Evolutionary conservation across 148 eudicot genomes (phyloP), one percentile per base, ranked within the genome.

Genomic region (Rhododendron kiyosumense): DNA sequence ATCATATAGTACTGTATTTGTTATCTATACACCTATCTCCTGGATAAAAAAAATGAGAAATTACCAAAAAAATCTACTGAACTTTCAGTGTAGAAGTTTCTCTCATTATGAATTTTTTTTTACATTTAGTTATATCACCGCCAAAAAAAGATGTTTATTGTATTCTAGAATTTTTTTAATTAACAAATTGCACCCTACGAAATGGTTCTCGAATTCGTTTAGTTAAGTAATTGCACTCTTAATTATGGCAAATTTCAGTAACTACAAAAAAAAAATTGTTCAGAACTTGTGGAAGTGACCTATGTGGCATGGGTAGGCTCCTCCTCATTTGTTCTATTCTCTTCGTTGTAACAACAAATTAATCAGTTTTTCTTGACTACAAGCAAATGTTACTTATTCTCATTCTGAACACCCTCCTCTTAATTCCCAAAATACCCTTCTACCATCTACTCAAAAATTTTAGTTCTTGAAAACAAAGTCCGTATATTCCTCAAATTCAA

Each of bases 341-440:
- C 61, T 54, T 54, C 24, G 22, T 14, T 41, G 38, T 71, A 13
- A 32, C 76, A 71, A 71, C 86, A 81, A 86, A 82, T 52, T 52
- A 67, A 81, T 45, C 84, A 49, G 67, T 71, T 84, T 67, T 78
- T 61, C 63, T 88, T 88, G 90, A 81, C 90, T 86, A 65, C 77
- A 24, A 65, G 30, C 30, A 65, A 65, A 65, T 65, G 73, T 24
- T 9, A 65, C 69, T n/a, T 8, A 24, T 4, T 20, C 32, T 30
- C 38, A 12, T 71, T 71, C 6, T 30, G 0, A 71, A 71, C 13
- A 69, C 2, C 32, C 34, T 67, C 11, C 12, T 3, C 7, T 28
- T 67, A 54, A 48, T 81, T 76, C 22, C 85, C 12, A 48, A 46
- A 59, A 45, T 85, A 24, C 84, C 78, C 65, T 51, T 34, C 10